Conservation (phyloP, 1,284 basidiomycete species). For the Cryptococcus amylolentus region DNA sequence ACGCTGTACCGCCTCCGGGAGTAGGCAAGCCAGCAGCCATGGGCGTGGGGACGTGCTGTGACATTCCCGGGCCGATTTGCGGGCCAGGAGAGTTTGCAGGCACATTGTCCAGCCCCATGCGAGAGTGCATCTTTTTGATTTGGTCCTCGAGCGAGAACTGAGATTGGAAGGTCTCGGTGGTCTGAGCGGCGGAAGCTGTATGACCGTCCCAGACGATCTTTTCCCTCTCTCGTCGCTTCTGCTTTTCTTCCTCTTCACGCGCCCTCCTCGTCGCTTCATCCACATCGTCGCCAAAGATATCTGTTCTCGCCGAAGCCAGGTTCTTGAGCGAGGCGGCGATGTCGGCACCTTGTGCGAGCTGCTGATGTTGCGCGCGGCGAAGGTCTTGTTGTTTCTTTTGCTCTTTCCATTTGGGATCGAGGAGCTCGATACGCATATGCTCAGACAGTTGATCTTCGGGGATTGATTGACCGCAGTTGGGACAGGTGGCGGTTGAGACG, state of each 20-base stretch:
- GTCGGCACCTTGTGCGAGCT: slow-evolving; percentile 81
- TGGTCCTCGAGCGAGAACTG: slow-evolving; percentile 91
- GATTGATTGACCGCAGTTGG: slow-evolving; percentile 90
- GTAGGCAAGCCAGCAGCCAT: slow-evolving; percentile 39
- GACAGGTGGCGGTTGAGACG: slow-evolving; percentile 76
- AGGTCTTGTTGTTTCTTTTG: slow-evolving; percentile 81
- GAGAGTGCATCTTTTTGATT: slow-evolving; percentile 86
- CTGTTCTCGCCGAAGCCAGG: slow-evolving; percentile 83
- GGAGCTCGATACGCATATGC: slow-evolving; percentile 95
- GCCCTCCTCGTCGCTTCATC: slow-evolving; percentile 81
- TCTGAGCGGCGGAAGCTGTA: slow-evolving; percentile 80
- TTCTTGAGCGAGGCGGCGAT: slow-evolving; percentile 86
- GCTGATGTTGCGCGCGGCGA: slow-evolving; percentile 82
- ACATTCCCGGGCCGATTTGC: slow-evolving; percentile 31
- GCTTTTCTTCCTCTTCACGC: slow-evolving; percentile 77
- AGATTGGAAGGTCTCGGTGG: slow-evolving; percentile 82
- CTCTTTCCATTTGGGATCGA: slow-evolving; percentile 97
- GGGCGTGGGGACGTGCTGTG: slow-evolving; percentile 22
- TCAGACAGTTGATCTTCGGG: slow-evolving; percentile 92
- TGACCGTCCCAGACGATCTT: slow-evolving; percentile 96
- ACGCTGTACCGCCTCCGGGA: slow-evolving; percentile 44
- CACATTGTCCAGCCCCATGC: slow-evolving; percentile 51
- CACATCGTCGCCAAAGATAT: slow-evolving; percentile 80
- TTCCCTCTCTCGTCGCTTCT: slow-evolving; percentile 75
- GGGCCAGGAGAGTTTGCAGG: slow-evolving; percentile 17